Evolutionary conservation across 305 asterid genomes (phyloP), one percentile per base, ranked within the genome.

Genomic region (Striga hermonthica): DNA sequence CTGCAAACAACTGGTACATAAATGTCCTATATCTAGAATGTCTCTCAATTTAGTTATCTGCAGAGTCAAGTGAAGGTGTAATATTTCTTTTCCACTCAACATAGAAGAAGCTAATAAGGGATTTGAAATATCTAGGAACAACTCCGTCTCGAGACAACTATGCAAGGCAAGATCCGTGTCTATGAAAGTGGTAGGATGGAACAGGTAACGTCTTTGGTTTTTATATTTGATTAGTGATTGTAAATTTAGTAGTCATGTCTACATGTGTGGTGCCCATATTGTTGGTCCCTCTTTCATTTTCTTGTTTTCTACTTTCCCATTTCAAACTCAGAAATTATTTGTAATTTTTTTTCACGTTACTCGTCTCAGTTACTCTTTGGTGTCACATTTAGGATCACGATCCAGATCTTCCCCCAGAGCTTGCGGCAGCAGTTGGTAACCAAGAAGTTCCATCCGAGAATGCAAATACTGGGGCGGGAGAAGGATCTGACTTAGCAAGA

Each of bases 371-470:
- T 53, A 22, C 45, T 62, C 37, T 67, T 75, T 62, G 75, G 58
- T 77, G 66, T 75, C 68, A 64, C 70, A 62, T 71, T 64, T 64
- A 94, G 96, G 99, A 86, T 68, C 88, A 83, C 78, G 97, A 94
- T 84, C 98, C 96, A 7, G 99, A 90, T 78, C 95, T 94, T 72
- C 99, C 99, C 11, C 99, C 98, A n/a, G 99, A 94, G 86, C 98
- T 94, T 49, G 99, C 97, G 47, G 96, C 96, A 49, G 97, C 91
- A 56, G 92, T 89, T 55, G 95, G 91, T 45, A 76, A 77, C 70
- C 95, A 84, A 65, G 96, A 86, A 57, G 59, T 70, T 78, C 75
- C 83, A 60, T 72, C 91, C 52, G 95, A 84, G 66, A 77, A 60
- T 71, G 70, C 80, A 68, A 83, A 72, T 70, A 66, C 73, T 57